A percentile compares a stretch with the other conserved stretches of the same genome.
Conservation (phyloP, 192 early-diverging fungal genomes). For the Spizellomyces sp. region DNA sequence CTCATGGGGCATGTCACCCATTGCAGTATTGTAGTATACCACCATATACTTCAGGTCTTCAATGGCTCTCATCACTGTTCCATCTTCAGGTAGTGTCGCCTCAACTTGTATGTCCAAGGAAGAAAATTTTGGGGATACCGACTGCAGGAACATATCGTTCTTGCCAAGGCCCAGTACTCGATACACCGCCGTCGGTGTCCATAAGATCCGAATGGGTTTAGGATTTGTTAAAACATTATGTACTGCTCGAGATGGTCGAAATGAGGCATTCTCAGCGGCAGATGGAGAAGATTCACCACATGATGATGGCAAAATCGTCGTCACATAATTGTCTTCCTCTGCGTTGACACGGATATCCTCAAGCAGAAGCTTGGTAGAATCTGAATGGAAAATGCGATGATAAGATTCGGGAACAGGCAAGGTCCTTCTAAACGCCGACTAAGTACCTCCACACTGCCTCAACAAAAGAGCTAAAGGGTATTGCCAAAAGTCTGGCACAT, state of each 20-base stretch:
- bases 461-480: not conserved
- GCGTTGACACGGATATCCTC: no score
- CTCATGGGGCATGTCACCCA: not conserved
- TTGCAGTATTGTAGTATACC: not conserved
- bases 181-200: not conserved
- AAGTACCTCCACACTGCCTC: not conserved
- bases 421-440: no score
- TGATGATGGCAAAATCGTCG: not conserved
- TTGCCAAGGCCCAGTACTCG: not conserved
- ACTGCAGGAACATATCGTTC: no score
- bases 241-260: not conserved
- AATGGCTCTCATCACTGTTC: not conserved
- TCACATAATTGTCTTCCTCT: not conserved
- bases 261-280: not conserved
- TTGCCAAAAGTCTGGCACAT: not conserved
- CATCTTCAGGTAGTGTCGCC: not conserved
- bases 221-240: not conserved
- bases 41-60: not conserved
- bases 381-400: no score
- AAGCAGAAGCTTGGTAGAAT: no score
- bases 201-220: not conserved
- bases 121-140: not conserved
- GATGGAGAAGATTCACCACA: not conserved
- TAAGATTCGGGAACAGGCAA: no score
- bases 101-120: not conserved